These are phyloP conservation scores for Penicillium sp. DNA, from an alignment of 2,329 filamentous ascomycete genomes.

Conservation along the genomic window DNA sequence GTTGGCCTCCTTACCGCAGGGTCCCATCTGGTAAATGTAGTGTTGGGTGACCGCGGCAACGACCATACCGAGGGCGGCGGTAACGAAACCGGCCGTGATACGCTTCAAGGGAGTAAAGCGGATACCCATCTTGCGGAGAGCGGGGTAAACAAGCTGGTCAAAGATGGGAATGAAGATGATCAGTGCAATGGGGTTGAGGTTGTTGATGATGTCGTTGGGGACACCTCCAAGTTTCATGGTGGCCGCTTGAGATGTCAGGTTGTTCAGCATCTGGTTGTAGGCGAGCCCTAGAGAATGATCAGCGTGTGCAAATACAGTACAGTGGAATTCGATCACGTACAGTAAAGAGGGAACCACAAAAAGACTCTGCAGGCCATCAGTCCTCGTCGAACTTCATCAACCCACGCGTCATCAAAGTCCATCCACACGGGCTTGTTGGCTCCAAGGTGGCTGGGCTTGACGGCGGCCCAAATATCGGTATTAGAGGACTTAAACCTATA, in stretches of 20 bases:
- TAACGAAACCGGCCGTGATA: conserved; percentile 52
- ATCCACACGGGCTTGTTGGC: conserved; percentile 49
- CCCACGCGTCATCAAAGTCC: conserved; percentile 80
- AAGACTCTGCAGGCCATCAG: conserved; percentile 69
- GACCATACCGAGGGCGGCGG: conserved; percentile 51
- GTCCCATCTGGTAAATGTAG: conserved; percentile 58
- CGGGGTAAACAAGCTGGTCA: conserved; percentile 53
- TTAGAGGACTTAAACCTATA: conserved; percentile 17
- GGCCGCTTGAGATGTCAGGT: conserved; percentile 55
- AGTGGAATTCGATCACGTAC: conserved; percentile 19
- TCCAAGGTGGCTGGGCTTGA: conserved; percentile 35
- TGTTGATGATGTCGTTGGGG: conserved; percentile 57
- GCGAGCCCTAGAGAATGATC: conserved; percentile 37
- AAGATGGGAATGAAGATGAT: conserved; percentile 56
- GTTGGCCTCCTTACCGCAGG: conserved; percentile 58
- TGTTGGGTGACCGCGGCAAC: conserved; percentile 51
- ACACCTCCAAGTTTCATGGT: conserved; percentile 54
- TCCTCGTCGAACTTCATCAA: conserved; percentile 72
- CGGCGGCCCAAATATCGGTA: conserved; percentile 25
- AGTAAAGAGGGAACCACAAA: conserved; percentile 55
- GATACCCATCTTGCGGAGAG: conserved; percentile 47
- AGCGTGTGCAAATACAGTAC: neutral
- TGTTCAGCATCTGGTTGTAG: conserved; percentile 56
- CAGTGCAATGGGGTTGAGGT: conserved; percentile 54
- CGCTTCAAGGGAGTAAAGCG: conserved; percentile 55